These are phyloP conservation scores for Xylaria flabelliformis DNA, from an alignment of 495 filamentous ascomycete genomes.

Conservation along the genomic window DNA sequence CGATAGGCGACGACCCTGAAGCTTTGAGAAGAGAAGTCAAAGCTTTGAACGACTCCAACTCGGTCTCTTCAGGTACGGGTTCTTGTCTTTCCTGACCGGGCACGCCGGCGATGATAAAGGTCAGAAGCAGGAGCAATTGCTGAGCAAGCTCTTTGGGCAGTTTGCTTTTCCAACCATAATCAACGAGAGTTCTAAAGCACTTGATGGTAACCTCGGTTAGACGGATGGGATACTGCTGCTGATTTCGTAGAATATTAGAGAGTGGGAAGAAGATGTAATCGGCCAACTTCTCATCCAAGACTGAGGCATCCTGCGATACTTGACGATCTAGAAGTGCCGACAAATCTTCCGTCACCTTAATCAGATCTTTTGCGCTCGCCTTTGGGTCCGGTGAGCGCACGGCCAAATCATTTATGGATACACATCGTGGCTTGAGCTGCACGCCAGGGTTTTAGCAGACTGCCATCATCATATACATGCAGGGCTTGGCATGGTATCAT, in stretches of 20 bases:
- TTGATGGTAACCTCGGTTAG: conserved; percentile 77
- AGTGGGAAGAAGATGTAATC: conserved; percentile 96
- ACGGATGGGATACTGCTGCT: conserved; percentile 71
- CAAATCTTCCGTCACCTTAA: conserved; percentile 61
- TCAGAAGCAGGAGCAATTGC: conserved; percentile 85
- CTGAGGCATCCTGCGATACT: conserved; percentile 53
- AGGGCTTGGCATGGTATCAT: conserved; percentile 21
- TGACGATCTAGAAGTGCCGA: conserved; percentile 59
- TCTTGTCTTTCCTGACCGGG: conserved; percentile 57
- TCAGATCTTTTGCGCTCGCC: conserved; percentile 60
- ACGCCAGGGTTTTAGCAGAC: conserved; percentile 18
- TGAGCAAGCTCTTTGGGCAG: conserved; percentile 73
- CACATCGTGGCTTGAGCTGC: conserved; percentile 79
- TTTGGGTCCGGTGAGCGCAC: conserved; percentile 64
- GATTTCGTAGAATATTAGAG: conserved; percentile 81
- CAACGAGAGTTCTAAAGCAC: conserved; percentile 73
- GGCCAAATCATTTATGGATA: conserved; percentile 75
- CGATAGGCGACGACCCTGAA: conserved; percentile 40
- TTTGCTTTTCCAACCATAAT: conserved; percentile 75
- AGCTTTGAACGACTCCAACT: conserved; percentile 57
- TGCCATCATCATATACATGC: background rate
- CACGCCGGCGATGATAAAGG: conserved; percentile 77
- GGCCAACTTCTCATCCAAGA: conserved; percentile 80
- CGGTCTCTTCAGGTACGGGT: conserved; percentile 71
- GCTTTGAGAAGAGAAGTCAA: conserved; percentile 51